Conservation (phyloP, 2,329 filamentous ascomycete species). For the Monosporascus sp. region DNA sequence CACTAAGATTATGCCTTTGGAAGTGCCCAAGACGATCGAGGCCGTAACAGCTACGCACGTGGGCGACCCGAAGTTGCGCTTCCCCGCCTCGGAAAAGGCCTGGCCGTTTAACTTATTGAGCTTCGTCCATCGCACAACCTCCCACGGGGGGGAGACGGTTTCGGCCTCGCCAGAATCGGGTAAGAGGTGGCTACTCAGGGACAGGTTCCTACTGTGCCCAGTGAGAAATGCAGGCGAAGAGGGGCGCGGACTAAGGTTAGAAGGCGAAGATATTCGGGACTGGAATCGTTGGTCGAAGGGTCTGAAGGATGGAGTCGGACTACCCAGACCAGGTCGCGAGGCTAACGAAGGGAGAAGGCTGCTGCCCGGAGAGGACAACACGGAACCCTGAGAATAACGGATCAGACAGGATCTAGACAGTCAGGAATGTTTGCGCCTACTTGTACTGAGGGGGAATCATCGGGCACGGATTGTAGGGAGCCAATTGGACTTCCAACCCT, state of each 20-base stretch:
- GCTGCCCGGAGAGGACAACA: conserved; percentile 64
- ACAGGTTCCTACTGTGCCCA: conserved; percentile 76
- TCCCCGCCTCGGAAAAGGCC: conserved; percentile 87
- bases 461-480: conserved; percentile 67
- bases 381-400: conserved; percentile 45
- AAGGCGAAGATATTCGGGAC: conserved; percentile 68
- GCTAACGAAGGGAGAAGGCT: conserved; percentile 66
- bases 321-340: conserved; percentile 59
- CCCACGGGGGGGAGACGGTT: conserved; percentile 79
- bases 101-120: conserved; percentile 84
- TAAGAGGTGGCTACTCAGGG: conserved; percentile 65
- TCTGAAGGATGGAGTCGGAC: conserved; percentile 76
- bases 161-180: conserved; percentile 61
- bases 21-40: conserved; percentile 83
- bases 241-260: conserved; percentile 57
- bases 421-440: conserved; percentile 38
- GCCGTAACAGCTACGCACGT: conserved; percentile 87
- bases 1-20: conserved; percentile 88
- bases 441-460: conserved; percentile 80
- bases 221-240: conserved; percentile 73
- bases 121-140: conserved; percentile 94
- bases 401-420: conserved; percentile 20
- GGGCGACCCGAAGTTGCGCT: conserved; percentile 84
- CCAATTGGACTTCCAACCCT: conserved; percentile 62
- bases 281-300: conserved; percentile 95